These are phyloP conservation scores for Sugiyamaella boreocaroliniensis DNA, from an alignment of 805 yeast species.

Conservation along the genomic window DNA sequence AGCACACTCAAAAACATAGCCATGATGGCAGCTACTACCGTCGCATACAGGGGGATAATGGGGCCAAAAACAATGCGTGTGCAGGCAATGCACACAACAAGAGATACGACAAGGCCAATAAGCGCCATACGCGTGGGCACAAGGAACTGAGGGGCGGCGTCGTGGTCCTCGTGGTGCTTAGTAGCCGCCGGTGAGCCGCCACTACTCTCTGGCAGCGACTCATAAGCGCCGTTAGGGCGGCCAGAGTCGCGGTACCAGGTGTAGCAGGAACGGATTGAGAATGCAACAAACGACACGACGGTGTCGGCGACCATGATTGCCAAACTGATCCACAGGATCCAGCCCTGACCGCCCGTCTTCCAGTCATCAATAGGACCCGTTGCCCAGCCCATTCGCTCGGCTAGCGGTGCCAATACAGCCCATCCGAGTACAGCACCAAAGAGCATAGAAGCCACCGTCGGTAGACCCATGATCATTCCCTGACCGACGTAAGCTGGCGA, in stretches of 20 bases:
- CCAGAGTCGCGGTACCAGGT: slow-evolving; percentile 2
- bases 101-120: slow-evolving; percentile 58
- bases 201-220: neutral
- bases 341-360: slow-evolving; percentile 92
- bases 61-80: slow-evolving; percentile 64
- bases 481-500: slow-evolving; percentile 97
- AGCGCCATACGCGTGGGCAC: slow-evolving; percentile 45
- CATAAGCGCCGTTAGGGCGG: slow-evolving; percentile 1
- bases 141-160: slow-evolving; percentile 39
- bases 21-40: slow-evolving; percentile 58
- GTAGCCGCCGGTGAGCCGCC: neutral
- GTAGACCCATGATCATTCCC: slow-evolving; percentile 94
- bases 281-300: slow-evolving; percentile 66
- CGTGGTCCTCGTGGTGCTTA: slow-evolving; percentile 11
- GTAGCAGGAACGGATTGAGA: slow-evolving; percentile 41
- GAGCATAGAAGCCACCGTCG: slow-evolving; percentile 85
- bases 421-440: slow-evolving; percentile 87
- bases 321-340: slow-evolving; percentile 92
- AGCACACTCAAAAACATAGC: slow-evolving; percentile 76
- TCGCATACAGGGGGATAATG: slow-evolving; percentile 64
- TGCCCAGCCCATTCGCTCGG: slow-evolving; percentile 73
- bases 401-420: slow-evolving; percentile 82
- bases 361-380: slow-evolving; percentile 86
- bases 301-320: slow-evolving; percentile 94
- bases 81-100: slow-evolving; percentile 58